These are phyloP conservation scores for Penicillium paradoxum DNA, from an alignment of 495 filamentous ascomycete genomes.

Conservation along the genomic window DNA sequence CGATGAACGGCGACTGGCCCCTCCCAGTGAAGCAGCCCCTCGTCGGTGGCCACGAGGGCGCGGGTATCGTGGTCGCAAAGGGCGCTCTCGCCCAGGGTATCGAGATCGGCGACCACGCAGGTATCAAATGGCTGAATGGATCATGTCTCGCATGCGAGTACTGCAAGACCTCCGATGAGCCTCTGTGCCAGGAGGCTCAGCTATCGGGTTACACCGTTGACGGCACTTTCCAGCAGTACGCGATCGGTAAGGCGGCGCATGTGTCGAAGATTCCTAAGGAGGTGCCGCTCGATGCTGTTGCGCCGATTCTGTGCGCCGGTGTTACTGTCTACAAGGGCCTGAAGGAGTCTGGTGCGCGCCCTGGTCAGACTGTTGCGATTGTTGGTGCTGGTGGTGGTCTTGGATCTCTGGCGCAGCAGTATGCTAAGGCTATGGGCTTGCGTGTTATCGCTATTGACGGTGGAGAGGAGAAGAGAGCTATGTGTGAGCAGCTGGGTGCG, in stretches of 20 bases:
- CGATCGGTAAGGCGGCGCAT: conserved; percentile 78
- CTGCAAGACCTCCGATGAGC: conserved; percentile 71
- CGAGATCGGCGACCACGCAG: conserved; percentile 74
- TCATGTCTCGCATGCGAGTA: conserved; percentile 73
- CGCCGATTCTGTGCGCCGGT: conserved; percentile 80
- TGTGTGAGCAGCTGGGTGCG: conserved; percentile 62
- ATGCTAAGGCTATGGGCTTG: conserved; percentile 82
- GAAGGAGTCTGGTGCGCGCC: conserved; percentile 64
- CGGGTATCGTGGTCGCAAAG: conserved; percentile 76
- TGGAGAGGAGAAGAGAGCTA: conserved; percentile 68
- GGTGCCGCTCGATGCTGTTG: conserved; percentile 66
- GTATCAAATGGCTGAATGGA: conserved; percentile 90
- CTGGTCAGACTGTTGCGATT: conserved; percentile 71
- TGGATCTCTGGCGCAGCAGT: conserved; percentile 75
- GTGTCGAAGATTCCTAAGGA: conserved; percentile 74
- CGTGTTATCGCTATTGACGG: conserved; percentile 69
- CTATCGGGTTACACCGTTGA: conserved; percentile 90
- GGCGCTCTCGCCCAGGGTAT: conserved; percentile 69
- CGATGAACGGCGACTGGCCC: conserved; percentile 86
- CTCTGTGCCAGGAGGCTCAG: conserved; percentile 65
- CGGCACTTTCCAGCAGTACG: conserved; percentile 90
- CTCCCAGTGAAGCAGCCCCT: conserved; percentile 70
- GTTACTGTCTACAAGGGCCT: conserved; percentile 89
- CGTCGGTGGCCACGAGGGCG: conserved; percentile 94
- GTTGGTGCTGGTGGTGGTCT: conserved; percentile 84